These are phyloP conservation scores for Sordariomycetes sp. DNA, from an alignment of 2,329 filamentous ascomycete genomes.

Conservation along the genomic window DNA sequence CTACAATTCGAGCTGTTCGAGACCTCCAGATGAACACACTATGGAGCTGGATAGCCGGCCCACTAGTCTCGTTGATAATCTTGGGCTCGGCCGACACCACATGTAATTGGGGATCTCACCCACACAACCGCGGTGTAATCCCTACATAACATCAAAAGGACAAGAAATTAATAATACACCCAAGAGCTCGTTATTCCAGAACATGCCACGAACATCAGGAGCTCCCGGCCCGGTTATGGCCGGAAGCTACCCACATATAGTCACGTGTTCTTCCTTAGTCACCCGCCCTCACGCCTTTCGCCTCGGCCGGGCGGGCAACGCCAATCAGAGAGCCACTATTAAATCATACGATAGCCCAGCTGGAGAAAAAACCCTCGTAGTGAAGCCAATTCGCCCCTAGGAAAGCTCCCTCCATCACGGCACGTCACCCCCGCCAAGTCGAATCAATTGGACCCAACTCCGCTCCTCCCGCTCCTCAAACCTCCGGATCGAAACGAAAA, in stretches of 20 bases:
- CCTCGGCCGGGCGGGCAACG: background rate
- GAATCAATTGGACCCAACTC: background rate
- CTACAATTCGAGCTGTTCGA: too few relatives aligned
- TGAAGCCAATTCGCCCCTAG: background rate
- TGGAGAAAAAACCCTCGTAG: constrained; percentile 4
- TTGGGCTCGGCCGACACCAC: too few relatives aligned
- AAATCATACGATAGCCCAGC: constrained; percentile 5
- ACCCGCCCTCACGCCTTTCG: background rate
- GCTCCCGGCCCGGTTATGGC: background rate
- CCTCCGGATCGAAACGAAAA: too few relatives aligned
- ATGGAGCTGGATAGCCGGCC: too few relatives aligned
- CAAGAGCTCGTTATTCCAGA: background rate
- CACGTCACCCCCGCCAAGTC: background rate
- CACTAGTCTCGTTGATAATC: too few relatives aligned
- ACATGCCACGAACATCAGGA: background rate
- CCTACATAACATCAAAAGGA: background rate
- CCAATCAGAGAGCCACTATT: constrained; percentile 4
- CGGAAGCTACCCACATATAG: background rate
- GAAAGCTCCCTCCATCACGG: background rate
- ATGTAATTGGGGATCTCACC: too few relatives aligned
- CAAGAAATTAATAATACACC: background rate
- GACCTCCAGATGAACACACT: too few relatives aligned
- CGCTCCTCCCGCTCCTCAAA: background rate
- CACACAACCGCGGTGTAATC: too few relatives aligned
- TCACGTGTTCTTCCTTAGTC: constrained; percentile 1